These are phyloP conservation scores for Gonium pectorale DNA, from an alignment of 139 green algal species.

Conservation along the genomic window DNA sequence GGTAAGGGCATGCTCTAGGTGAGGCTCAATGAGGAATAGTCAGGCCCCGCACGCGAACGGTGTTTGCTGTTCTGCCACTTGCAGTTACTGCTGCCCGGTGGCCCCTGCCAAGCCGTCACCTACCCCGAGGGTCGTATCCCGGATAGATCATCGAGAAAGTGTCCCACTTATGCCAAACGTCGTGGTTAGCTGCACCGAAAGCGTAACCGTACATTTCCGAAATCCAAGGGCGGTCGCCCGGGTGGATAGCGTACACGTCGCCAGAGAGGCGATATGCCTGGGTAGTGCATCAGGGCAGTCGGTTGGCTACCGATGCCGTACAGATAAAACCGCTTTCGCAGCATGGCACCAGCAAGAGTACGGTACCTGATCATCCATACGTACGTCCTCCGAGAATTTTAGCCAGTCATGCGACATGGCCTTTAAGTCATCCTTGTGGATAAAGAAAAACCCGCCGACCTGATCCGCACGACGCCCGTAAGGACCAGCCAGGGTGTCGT, in stretches of 20 bases:
- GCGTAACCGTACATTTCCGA: constrained; percentile 92
- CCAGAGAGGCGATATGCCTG: constrained; percentile 67
- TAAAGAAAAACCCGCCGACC: constrained; percentile 85
- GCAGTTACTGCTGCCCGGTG: no score
- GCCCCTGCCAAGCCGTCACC: no score
- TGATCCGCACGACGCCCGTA: constrained; percentile 61
- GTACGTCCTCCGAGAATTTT: constrained; percentile 79
- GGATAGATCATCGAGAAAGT: constrained; percentile 87
- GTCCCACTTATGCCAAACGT: constrained; percentile 86
- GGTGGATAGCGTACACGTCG: constrained; percentile 72
- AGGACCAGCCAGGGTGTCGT: constrained; percentile 76
- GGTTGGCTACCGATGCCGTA: no score
- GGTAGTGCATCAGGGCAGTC: no score
- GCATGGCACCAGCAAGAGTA: no score
- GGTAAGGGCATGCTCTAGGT: no score
- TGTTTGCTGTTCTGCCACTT: no score
- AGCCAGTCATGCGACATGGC: constrained; percentile 82
- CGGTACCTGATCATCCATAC: constrained; percentile 57
- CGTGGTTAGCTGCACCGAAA: constrained; percentile 74
- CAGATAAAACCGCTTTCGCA: no score
- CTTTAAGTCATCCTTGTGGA: constrained; percentile 83
- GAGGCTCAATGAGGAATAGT: no score
- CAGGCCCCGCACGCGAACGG: no score
- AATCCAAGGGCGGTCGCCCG: constrained; percentile 86
- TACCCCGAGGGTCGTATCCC: constrained; percentile 69